These are phyloP conservation scores for Pseudonitzschia pungens DNA, from an alignment of 108 stramenopile genomes.

Conservation along the genomic window DNA sequence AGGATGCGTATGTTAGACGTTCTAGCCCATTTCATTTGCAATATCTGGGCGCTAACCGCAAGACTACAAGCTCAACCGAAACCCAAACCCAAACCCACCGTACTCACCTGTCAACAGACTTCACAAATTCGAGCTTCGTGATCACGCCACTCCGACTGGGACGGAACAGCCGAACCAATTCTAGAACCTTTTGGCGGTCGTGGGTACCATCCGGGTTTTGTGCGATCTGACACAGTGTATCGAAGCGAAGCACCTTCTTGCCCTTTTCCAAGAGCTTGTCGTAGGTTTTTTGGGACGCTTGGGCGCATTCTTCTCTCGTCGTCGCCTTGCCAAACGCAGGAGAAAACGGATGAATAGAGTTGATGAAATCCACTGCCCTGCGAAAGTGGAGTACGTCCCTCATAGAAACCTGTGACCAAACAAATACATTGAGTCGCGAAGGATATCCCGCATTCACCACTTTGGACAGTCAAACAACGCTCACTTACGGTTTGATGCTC, in stretches of 20 bases:
- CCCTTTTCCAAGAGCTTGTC: constrained; percentile 31
- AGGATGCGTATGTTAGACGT: constrained; percentile 22
- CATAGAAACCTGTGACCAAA: constrained; percentile 1
- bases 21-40: background rate
- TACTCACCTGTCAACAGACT: constrained; percentile 26
- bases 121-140: constrained; percentile 42
- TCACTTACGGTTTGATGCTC: constrained; percentile 17
- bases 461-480: background rate
- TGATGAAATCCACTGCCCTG: constrained; percentile 49
- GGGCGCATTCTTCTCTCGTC: constrained; percentile 53
- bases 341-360: constrained; percentile 53
- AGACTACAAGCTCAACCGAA: background rate
- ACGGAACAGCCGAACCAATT: constrained; percentile 53
- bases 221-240: constrained; percentile 46
- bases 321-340: constrained; percentile 52
- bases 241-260: constrained; percentile 40
- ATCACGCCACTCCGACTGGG: constrained; percentile 59
- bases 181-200: constrained; percentile 41
- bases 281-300: constrained; percentile 39
- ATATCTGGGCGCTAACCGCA: background rate
- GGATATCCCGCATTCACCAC: background rate
- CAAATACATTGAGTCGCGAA: background rate
- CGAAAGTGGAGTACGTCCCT: constrained; percentile 48
- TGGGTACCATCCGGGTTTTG: constrained; percentile 38
- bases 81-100: background rate